Evolutionary conservation across 2,329 filamentous ascomycete species (phyloP).

Genomic region (Epichloe festucae): DNA sequence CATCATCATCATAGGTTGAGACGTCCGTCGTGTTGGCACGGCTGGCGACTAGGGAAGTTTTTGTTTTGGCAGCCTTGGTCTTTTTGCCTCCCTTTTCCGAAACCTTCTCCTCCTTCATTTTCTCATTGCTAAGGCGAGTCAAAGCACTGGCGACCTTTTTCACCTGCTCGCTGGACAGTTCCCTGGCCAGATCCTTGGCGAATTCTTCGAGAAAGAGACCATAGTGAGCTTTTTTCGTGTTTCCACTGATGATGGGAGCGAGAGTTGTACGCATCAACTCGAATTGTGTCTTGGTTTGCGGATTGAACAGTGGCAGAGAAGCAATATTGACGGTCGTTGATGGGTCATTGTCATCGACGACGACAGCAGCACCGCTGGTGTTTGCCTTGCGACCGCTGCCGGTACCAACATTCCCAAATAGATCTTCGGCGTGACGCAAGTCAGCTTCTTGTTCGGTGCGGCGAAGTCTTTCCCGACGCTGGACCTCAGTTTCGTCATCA

Average conservation of each 20-base stretch:
- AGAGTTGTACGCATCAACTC: conserved; percentile 64
- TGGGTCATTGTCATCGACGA: conserved; percentile 61
- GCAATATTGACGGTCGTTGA: conserved; percentile 70
- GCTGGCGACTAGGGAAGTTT: conserved; percentile 63
- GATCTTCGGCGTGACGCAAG: conserved; percentile 76
- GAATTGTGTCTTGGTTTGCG: conserved; percentile 77
- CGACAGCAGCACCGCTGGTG: conserved; percentile 49
- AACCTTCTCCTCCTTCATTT: conserved; percentile 96
- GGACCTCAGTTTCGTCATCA: conserved; percentile 62
- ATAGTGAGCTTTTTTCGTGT: conserved; percentile 84
- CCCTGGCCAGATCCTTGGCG: conserved; percentile 71
- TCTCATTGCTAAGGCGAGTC: conserved; percentile 90
- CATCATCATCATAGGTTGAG: conserved; percentile 66
- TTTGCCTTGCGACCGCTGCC: conserved; percentile 53
- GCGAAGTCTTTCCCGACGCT: conserved; percentile 60
- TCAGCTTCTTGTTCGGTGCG: conserved; percentile 78
- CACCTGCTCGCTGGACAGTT: conserved; percentile 82
- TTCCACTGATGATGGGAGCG: conserved; percentile 61
- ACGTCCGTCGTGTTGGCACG: conserved; percentile 53
- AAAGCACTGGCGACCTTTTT: conserved; percentile 86
- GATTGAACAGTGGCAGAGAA: conserved; percentile 74
- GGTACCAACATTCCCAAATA: conserved; percentile 68
- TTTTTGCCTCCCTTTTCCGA: conserved; percentile 94
- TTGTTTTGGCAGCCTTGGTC: conserved; percentile 90
- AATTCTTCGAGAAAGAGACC: conserved; percentile 84